Conservation (phyloP, 2,329 filamentous ascomycete species). For the Nigrospora sphaerica region DNA sequence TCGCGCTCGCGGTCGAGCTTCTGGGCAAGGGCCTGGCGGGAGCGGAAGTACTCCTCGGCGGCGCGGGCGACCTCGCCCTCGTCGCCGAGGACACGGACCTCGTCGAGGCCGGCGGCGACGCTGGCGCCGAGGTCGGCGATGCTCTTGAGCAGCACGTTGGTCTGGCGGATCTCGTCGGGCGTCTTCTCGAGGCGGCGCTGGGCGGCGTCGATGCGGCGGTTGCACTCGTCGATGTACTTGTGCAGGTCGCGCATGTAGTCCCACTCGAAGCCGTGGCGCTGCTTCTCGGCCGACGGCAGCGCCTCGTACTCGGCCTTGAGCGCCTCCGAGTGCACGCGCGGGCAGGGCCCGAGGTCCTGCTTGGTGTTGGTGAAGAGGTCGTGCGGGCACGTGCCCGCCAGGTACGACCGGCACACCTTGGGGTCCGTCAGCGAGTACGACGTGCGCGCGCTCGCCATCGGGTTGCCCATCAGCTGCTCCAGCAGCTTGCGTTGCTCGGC, state of each 20-base stretch:
- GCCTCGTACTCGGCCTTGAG: constrained; percentile 84
- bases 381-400: constrained; percentile 91
- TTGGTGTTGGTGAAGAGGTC: constrained; percentile 99
- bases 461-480: constrained; percentile 85
- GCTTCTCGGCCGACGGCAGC: constrained; percentile 63
- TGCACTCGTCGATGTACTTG: constrained; percentile 95
- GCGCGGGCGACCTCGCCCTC: constrained; percentile 73
- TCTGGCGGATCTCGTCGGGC: constrained; percentile 93
- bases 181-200: constrained; percentile 93
- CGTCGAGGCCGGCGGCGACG: constrained; percentile 75
- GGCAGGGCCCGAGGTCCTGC: constrained; percentile 87
- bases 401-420: constrained; percentile 91
- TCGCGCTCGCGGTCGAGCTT: constrained; percentile 83
- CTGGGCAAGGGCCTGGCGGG: constrained; percentile 70
- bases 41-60: constrained; percentile 80
- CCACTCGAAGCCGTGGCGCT: constrained; percentile 84
- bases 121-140: constrained; percentile 75
- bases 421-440: constrained; percentile 82
- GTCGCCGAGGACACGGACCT: constrained; percentile 81
- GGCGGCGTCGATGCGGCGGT: constrained; percentile 83
- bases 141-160: constrained; percentile 78
- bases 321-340: constrained; percentile 80
- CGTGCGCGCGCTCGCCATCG: constrained; percentile 59
- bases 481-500: constrained; percentile 98
- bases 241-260: constrained; percentile 95